Conservation (phyloP, 495 filamentous ascomycete species). For the Penicilliopsis zonata region DNA sequence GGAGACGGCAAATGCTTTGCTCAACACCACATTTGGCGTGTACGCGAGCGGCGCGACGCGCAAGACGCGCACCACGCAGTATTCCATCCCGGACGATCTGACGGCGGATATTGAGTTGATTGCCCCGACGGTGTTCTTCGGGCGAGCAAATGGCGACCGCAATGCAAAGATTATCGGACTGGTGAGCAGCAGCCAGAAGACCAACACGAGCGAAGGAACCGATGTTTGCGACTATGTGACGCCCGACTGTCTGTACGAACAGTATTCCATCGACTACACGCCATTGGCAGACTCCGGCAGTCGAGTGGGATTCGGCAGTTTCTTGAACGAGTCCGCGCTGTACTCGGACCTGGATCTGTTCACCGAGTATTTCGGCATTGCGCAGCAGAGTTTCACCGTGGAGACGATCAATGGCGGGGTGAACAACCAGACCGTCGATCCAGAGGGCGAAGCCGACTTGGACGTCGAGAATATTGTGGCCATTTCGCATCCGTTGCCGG, state of each 20-base stretch:
- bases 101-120: conserved; percentile 41
- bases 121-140: conserved; percentile 48
- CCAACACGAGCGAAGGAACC: conserved; percentile 5
- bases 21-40: conserved; percentile 34
- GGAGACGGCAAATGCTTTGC: conserved; percentile 33
- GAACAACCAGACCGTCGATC: conserved; percentile 32
- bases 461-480: conserved; percentile 54
- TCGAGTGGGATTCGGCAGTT: conserved; percentile 45
- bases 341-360: conserved; percentile 21
- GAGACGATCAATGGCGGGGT: conserved; percentile 41
- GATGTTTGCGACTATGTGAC: conserved; percentile 32
- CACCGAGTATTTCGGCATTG: conserved; percentile 20
- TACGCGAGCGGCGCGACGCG: conserved; percentile 20
- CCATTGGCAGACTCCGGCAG: conserved; percentile 32
- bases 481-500: conserved; percentile 41
- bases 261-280: conserved; percentile 47
- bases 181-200: conserved; percentile 8
- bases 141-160: conserved; percentile 24
- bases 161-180: conserved; percentile 7
- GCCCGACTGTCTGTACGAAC: conserved; percentile 43
- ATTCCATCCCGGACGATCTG: conserved; percentile 50
- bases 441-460: conserved; percentile 52
- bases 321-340: conserved; percentile 35
- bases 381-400: conserved; percentile 42
- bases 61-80: conserved; percentile 44